A percentile compares a stretch with the other conserved stretches of the same genome.
Evolutionary conservation across 805 yeast species (phyloP).

Genomic region (Kazachstania psychrophila): DNA sequence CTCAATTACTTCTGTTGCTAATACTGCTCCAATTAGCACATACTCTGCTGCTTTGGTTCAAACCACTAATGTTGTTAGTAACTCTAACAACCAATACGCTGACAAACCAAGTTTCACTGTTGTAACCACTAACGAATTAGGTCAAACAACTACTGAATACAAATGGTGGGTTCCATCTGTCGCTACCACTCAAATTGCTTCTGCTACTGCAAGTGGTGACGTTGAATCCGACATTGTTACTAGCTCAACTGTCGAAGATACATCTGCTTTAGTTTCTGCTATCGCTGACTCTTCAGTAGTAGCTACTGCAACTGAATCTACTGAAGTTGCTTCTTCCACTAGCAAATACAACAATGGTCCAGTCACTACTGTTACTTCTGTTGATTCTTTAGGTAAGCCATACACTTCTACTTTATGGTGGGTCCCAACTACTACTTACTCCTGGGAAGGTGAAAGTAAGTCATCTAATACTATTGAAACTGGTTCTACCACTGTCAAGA

Average conservation of each 20-base stretch:
- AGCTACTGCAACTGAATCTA: neutral
- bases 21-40: neutral
- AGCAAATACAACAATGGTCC: constrained; percentile 11
- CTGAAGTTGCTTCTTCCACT: constrained; percentile 1
- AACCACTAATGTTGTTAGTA: constrained; percentile 2
- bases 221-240: too few relatives aligned
- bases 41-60: constrained; percentile 1
- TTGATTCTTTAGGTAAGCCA: constrained; percentile 16
- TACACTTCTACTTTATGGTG: constrained; percentile 27
- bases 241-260: neutral
- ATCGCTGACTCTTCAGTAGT: neutral
- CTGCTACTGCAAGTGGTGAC: neutral
- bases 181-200: neutral
- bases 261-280: neutral
- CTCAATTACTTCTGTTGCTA: constrained; percentile 1
- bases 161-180: constrained; percentile 13
- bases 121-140: constrained; percentile 14
- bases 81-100: constrained; percentile 6
- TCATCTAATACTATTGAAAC: neutral
- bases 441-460: constrained; percentile 1
- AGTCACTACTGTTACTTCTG: constrained; percentile 14
- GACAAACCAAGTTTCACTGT: constrained; percentile 12
- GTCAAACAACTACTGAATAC: constrained; percentile 13
- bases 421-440: constrained; percentile 18
- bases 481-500: constrained; percentile 1